Evolutionary conservation across 2,329 filamentous ascomycete species (phyloP).

Genomic region (Gliomastix tumulicola): DNA sequence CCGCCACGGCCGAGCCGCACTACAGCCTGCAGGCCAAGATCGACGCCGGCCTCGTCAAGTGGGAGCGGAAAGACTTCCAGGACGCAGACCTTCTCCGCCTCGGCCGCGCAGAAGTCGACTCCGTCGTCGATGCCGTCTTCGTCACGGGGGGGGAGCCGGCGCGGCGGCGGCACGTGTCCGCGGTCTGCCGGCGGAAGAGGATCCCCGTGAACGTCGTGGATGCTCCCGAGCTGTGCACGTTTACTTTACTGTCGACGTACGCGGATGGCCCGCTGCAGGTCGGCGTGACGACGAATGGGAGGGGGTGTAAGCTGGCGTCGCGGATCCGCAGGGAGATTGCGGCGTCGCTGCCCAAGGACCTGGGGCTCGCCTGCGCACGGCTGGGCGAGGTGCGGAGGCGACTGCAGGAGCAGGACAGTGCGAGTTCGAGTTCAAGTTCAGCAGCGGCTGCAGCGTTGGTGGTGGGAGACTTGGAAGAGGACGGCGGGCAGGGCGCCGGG

Average conservation of each 20-base stretch:
- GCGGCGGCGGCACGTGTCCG: slow-evolving; percentile 61
- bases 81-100: slow-evolving; percentile 67
- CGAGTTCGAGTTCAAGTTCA: too few relatives aligned
- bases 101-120: slow-evolving; percentile 71
- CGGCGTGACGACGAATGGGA: slow-evolving; percentile 90
- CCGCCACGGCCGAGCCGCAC: slow-evolving; percentile 45
- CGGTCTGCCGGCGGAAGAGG: slow-evolving; percentile 67
- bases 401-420: slow-evolving; percentile 60
- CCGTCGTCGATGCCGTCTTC: slow-evolving; percentile 86
- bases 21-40: slow-evolving; percentile 55
- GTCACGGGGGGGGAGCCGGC: slow-evolving; percentile 57
- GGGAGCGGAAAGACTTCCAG: slow-evolving; percentile 59
- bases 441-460: slow-evolving; percentile 24
- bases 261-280: slow-evolving; percentile 88
- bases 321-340: slow-evolving; percentile 85
- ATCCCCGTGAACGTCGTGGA: slow-evolving; percentile 94
- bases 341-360: slow-evolving; percentile 63
- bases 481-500: slow-evolving; percentile 65
- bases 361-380: slow-evolving; percentile 71
- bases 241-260: slow-evolving; percentile 83
- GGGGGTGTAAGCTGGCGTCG: slow-evolving; percentile 88
- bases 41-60: slow-evolving; percentile 58
- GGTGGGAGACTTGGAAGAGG: slow-evolving; percentile 44
- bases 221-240: slow-evolving; percentile 77
- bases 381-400: slow-evolving; percentile 66